Percentiles rank a stretch among this genome's conserved stretches.
Conservation (phyloP, 257 asterid species). For the Cordia subcordata region DNA sequence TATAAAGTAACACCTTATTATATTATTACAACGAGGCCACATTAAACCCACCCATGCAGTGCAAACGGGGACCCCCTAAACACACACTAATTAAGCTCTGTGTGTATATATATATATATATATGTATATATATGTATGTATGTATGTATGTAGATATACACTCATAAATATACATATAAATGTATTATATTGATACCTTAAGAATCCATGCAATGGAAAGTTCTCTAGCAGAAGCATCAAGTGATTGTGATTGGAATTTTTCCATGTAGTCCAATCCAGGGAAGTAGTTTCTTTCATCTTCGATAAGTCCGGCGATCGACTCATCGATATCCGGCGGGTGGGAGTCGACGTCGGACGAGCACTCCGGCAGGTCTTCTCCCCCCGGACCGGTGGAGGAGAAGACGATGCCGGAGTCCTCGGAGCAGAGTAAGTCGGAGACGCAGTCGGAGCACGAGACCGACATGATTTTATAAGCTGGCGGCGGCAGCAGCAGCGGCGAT, state of each 20-base stretch:
- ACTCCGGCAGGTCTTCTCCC: slow-evolving; percentile 56
- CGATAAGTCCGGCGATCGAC: slow-evolving; percentile 64
- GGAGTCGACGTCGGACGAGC: slow-evolving; percentile 68
- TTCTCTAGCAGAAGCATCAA: slow-evolving; percentile 56
- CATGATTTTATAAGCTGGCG: slow-evolving; percentile 41
- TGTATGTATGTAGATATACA: no score
- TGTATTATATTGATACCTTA: slow-evolving; percentile 46
- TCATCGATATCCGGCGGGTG: slow-evolving; percentile 47
- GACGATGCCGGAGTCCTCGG: slow-evolving; percentile 70
- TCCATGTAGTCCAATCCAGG: slow-evolving; percentile 37
- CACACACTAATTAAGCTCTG: no score
- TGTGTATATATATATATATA: no score
- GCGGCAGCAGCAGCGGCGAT: no score
- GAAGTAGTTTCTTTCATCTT: slow-evolving; percentile 57
- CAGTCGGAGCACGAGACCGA: slow-evolving; percentile 77
- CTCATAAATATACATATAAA: no score
- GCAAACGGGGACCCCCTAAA: no score
- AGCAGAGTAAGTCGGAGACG: slow-evolving; percentile 92
- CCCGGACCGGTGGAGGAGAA: slow-evolving; percentile 25
- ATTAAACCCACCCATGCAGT: no score
- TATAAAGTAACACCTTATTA: no score
- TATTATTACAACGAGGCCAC: no score
- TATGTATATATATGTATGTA: no score
- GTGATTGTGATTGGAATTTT: slow-evolving; percentile 36
- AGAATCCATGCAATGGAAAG: slow-evolving; percentile 84